Evolutionary conservation across 2,329 filamentous ascomycete genomes (phyloP), one percentile per base, ranked within the genome.

Genomic region (Fusarium sp.): DNA sequence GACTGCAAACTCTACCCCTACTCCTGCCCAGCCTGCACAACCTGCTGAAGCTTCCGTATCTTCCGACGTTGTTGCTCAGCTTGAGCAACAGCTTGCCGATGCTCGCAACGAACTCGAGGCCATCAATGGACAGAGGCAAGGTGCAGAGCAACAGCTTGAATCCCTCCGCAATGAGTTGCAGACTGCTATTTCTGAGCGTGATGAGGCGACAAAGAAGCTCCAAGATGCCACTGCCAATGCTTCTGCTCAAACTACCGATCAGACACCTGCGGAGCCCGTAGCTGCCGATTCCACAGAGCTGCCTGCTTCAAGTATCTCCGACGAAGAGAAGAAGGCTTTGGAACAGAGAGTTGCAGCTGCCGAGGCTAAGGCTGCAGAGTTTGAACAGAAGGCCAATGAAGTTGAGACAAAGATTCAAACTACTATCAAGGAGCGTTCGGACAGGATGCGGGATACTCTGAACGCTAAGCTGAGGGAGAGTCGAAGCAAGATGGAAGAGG

Each of bases 401-500:
- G 84, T 92, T 22, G 93, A 95, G 78, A 88, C 89, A 36, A 87
- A 86, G 62, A 87, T 90, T 51, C 85, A 89, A 63, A 84, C 83
- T 41, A 90, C 88, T 17, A 86, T 93, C 67, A 93, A 93, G 77
- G 85, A 87, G 59, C 88, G 91, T 50, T 91, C 90, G 3, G 89
- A 93, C 48, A 89, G 89, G 79, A 93, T 94, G 91, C 92, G 91
- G 78, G 86, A 89, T 28, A 83, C 88, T 4, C 83, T 94, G 56
- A 92, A 91, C 77, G 91, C 89, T 79, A 94, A 93, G 79, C 86
- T 97, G 22, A 89, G 86, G 64, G 94, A 94, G 75, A 88, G 91
- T 50, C 88, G 87, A 73, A 81, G 86, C 57, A 84, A 86, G 68
- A 82, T 85, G 72, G 86, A 87, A 57, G 86, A 87, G 38, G 85